Evolutionary conservation across 1,284 basidiomycete genomes (phyloP), one percentile per base, ranked within the genome.

Genomic region (Leccinum fuscescens): DNA sequence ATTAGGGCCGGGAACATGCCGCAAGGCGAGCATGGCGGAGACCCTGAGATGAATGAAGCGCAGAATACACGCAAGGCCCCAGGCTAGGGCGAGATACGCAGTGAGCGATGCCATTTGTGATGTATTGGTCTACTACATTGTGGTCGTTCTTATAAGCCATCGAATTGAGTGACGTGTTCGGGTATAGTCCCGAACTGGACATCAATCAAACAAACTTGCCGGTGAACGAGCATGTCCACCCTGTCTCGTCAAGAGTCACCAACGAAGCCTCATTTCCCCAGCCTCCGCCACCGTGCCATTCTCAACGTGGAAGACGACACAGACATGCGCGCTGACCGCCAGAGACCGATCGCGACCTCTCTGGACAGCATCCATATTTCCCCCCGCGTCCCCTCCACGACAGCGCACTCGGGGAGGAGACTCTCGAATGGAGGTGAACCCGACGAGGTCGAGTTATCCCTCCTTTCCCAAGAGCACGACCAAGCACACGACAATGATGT

Each of bases 301-400:
- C 46, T 61, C 59, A 69, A 67, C 72, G 66, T 63, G 50, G 76
- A 74, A 71, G 72, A 66, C 44, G 64, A 69, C 55, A 55, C 69
- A 71, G 78, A 74, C 71, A 81, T 81, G 81, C 62, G 51, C 11
- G 12, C 57, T 9, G 55, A 63, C 35, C 64, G 69, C 61, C 60
- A 70, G 56, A 72, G 71, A 64, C 74, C 72, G 6, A 53, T 76
- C 46, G 70, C 77, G 12, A 81, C 82, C 37, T 88, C 88, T 31
- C 73, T 90, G 60, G 82, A 86, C 66, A 85, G 82, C 67, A 86
- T 88, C 62, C 81, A 81, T 55, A 83, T 90, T 61, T 78, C 80
- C 56, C 87, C 89, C 49, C 83, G 89, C 54, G 86, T 83, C 0
- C 84, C 86, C 31, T 76, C 78, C 59, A 78, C 77, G 62, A 27